Evolutionary conservation across 257 asterid genomes (phyloP).

Genomic region (Paulownia fortunei): DNA sequence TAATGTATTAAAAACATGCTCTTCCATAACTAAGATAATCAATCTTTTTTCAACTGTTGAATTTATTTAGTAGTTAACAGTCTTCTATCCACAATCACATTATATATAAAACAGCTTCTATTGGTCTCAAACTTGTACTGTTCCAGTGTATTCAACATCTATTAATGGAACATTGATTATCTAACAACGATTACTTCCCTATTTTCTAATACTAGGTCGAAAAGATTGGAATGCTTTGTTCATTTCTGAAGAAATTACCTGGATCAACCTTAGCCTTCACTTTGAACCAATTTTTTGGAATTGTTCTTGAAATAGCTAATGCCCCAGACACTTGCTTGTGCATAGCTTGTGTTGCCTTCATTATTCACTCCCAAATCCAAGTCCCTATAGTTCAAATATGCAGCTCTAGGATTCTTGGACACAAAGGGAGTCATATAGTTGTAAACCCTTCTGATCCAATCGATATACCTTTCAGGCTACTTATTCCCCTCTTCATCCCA

Average conservation of each 20-base stretch:
- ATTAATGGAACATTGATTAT: too few relatives aligned
- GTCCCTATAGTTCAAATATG: slow-evolving; percentile 49
- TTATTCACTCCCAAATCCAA: slow-evolving; percentile 51
- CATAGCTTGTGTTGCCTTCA: slow-evolving; percentile 16
- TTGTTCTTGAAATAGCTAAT: not conserved
- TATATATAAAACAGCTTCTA: too few relatives aligned
- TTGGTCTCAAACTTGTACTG: too few relatives aligned
- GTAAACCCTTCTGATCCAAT: slow-evolving; percentile 49
- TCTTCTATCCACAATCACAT: too few relatives aligned
- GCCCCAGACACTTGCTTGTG: not conserved
- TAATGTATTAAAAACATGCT: too few relatives aligned
- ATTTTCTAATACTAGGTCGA: not conserved
- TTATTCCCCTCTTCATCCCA: slow-evolving; percentile 36
- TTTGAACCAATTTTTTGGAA: not conserved
- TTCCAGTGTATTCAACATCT: too few relatives aligned
- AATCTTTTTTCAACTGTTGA: too few relatives aligned
- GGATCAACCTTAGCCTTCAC: slow-evolving; percentile 5
- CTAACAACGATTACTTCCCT: too few relatives aligned
- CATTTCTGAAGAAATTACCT: not conserved
- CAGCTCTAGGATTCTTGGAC: slow-evolving; percentile 47
- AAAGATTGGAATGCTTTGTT: not conserved
- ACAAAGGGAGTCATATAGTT: slow-evolving; percentile 42
- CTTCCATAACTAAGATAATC: too few relatives aligned
- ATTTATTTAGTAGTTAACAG: too few relatives aligned
- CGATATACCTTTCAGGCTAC: slow-evolving; percentile 27